Conservation (phyloP, 371 early-diverging fungal species). For the Entomophthora muscae region DNA sequence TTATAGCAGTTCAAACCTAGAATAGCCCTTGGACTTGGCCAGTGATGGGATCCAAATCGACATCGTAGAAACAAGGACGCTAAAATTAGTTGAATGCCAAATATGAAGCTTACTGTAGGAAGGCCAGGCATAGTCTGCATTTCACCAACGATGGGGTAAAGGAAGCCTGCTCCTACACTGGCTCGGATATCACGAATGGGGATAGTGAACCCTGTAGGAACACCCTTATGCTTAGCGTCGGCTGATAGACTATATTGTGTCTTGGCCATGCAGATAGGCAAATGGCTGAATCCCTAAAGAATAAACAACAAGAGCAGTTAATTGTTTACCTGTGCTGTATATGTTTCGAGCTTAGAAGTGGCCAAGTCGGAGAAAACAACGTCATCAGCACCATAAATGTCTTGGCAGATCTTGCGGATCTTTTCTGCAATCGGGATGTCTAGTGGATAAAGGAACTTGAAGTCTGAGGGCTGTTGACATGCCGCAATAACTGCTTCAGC, state of each 20-base stretch:
- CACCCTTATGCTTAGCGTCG: conserved; percentile 78
- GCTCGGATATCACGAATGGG: conserved; percentile 88
- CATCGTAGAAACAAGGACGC: conserved; percentile 93
- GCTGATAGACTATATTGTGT: conserved; percentile 85
- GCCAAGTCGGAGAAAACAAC: conserved; percentile 68
- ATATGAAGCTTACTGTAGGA: conserved; percentile 38
- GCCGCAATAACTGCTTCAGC: conserved; percentile 68
- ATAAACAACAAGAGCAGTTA: neutral
- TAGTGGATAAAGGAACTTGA: conserved; percentile 74
- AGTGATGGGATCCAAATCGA: conserved; percentile 75
- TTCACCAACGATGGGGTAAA: conserved; percentile 85
- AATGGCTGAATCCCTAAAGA: conserved; percentile 45
- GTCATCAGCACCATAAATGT: conserved; percentile 88
- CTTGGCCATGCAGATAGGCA: conserved; percentile 97
- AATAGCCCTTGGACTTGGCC: conserved; percentile 76
- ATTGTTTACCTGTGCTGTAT: conserved; percentile 41
- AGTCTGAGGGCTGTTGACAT: conserved; percentile 36
- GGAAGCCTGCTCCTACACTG: conserved; percentile 93
- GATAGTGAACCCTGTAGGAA: conserved; percentile 72
- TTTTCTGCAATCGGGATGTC: conserved; percentile 59
- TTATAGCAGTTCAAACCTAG: conserved; percentile 29
- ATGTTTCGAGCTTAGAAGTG: conserved; percentile 56
- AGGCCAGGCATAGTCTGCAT: conserved; percentile 98
- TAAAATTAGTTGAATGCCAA: neutral
- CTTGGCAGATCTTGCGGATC: conserved; percentile 75